Conservation (phyloP, 257 asterid genomes). For the Rehmannia glutinosa region DNA sequence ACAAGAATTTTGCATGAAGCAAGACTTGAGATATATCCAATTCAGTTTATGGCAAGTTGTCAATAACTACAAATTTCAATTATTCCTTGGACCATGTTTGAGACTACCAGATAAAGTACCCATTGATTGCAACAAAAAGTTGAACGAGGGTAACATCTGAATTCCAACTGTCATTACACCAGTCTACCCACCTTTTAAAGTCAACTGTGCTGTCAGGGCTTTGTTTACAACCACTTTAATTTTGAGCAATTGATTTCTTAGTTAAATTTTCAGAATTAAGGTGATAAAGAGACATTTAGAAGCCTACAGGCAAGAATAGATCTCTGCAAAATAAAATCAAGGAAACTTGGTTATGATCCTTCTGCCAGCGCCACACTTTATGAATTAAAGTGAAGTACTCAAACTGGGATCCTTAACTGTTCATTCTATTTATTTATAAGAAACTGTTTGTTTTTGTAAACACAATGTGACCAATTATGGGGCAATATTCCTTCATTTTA, state of each 20-base stretch:
- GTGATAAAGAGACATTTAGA: not conserved
- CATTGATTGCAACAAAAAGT: not conserved
- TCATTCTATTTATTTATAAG: not conserved
- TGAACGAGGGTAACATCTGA: not conserved
- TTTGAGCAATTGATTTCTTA: not conserved
- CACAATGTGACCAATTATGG: not conserved
- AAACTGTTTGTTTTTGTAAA: not conserved
- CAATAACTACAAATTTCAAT: not conserved
- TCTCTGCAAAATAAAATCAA: not conserved
- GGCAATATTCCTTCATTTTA: not conserved
- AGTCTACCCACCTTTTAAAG: not conserved
- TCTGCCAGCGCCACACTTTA: not conserved
- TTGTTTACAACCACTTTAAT: not conserved
- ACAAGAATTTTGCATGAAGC: conserved; percentile 4
- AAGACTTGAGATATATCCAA: not conserved
- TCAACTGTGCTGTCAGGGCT: not conserved
- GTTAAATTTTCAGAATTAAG: not conserved
- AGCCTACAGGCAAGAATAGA: not conserved
- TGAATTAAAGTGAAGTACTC: not conserved
- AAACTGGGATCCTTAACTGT: not conserved
- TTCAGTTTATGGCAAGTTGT: not conserved
- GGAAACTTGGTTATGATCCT: not conserved
- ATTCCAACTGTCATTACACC: not conserved
- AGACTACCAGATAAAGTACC: not conserved
- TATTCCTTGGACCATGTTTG: not conserved